These are phyloP conservation scores for Candida gigantensis DNA, from an alignment of 1,139 yeast genomes.

Conservation along the genomic window DNA sequence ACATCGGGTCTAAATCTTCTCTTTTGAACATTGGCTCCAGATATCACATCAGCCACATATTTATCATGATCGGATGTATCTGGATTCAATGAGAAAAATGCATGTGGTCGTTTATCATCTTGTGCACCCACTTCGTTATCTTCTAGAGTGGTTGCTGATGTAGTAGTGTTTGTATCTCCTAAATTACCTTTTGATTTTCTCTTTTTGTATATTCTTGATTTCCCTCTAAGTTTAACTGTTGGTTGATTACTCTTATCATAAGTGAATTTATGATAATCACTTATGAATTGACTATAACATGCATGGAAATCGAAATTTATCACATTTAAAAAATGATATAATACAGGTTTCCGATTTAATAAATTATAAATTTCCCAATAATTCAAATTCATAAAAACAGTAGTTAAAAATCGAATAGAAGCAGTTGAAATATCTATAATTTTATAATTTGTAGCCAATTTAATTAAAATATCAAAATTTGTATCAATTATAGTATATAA, in stretches of 20 bases:
- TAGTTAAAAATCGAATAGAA: constrained; percentile 42
- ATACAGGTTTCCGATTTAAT: constrained; percentile 45
- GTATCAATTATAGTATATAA: constrained; percentile 38
- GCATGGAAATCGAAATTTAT: constrained; percentile 44
- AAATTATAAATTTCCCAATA: constrained; percentile 51
- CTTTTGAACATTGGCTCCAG: constrained; percentile 28
- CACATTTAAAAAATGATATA: constrained; percentile 41
- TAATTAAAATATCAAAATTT: constrained; percentile 42
- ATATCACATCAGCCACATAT: constrained; percentile 25
- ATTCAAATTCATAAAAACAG: constrained; percentile 39
- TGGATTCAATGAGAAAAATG: constrained; percentile 19
- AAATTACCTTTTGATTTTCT: constrained; percentile 4
- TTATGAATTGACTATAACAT: constrained; percentile 38
- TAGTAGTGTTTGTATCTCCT: constrained; percentile 8
- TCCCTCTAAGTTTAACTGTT: constrained; percentile 9
- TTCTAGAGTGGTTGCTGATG: constrained; percentile 9
- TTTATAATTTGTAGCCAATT: constrained; percentile 32
- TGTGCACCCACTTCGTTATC: constrained; percentile 10
- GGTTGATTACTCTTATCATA: constrained; percentile 21
- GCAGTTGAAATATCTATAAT: constrained; percentile 35
- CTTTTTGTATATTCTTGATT: constrained; percentile 8
- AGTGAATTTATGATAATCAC: constrained; percentile 34
- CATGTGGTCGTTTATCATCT: constrained; percentile 14
- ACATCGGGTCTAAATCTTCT: constrained; percentile 15
- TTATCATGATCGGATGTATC: constrained; percentile 29